These are phyloP conservation scores for Ogataea pignaliae DNA, from an alignment of 805 yeast genomes.

Conservation along the genomic window DNA sequence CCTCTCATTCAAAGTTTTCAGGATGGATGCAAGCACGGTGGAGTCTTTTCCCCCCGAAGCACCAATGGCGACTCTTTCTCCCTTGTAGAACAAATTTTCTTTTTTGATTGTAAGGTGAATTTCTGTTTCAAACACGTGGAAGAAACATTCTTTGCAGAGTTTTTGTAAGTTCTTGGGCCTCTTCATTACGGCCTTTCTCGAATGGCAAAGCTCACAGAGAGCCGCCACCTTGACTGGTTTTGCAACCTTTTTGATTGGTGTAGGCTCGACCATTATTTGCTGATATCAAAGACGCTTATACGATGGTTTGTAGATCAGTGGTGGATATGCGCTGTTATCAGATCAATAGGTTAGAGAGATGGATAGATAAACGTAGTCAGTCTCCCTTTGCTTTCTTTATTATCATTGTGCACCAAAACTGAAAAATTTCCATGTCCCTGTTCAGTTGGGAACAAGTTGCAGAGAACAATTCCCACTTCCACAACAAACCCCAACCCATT, in stretches of 20 bases:
- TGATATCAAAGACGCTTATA: no score
- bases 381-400: no score
- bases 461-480: no score
- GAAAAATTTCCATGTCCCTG: no score
- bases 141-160: constrained; percentile 88
- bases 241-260: not conserved
- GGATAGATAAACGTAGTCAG: no score
- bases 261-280: not conserved
- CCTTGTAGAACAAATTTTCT: constrained; percentile 65
- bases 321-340: no score
- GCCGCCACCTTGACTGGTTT: constrained; percentile 35
- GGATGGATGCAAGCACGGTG: constrained; percentile 84
- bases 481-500: no score
- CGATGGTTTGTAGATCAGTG: no score
- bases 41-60: constrained; percentile 99
- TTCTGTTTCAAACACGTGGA: constrained; percentile 87
- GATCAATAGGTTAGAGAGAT: no score
- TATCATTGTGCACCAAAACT: no score
- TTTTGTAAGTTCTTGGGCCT: constrained; percentile 91
- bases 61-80: constrained; percentile 93
- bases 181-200: constrained; percentile 78
- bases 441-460: no score
- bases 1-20: constrained; percentile 84
- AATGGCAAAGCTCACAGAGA: constrained; percentile 80
- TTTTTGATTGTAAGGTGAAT: constrained; percentile 82